Percentiles rank a stretch among this genome's conserved stretches.
Evolutionary conservation across 805 yeast genomes (phyloP).

Genomic region (Yamadazyma paraphyllophila): DNA sequence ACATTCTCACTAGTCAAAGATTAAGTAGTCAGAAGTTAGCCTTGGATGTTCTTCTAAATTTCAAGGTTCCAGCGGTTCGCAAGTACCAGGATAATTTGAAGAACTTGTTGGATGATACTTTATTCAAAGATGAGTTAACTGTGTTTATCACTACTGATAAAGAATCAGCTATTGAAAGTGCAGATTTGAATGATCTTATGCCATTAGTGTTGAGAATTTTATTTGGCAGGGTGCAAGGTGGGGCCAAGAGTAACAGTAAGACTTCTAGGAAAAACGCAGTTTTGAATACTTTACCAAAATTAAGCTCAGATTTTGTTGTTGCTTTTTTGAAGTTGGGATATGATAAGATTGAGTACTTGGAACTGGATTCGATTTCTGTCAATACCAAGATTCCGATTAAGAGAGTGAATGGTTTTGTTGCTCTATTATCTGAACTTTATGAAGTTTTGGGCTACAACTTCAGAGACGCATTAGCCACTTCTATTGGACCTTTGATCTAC

Average conservation of each 20-base stretch:
- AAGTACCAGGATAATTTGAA: slow-evolving; percentile 72
- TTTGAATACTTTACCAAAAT: slow-evolving; percentile 57
- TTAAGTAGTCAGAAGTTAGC: slow-evolving; percentile 70
- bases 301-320: slow-evolving; percentile 49
- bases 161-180: slow-evolving; percentile 55
- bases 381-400: slow-evolving; percentile 38
- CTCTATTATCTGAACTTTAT: slow-evolving; percentile 55
- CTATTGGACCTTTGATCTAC: slow-evolving; percentile 58
- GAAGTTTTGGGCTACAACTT: slow-evolving; percentile 59
- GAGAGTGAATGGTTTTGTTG: slow-evolving; percentile 62
- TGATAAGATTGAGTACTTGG: slow-evolving; percentile 47
- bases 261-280: slow-evolving; percentile 72
- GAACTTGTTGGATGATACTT: slow-evolving; percentile 75
- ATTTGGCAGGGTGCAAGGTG: slow-evolving; percentile 80
- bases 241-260: slow-evolving; percentile 66
- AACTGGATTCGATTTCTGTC: slow-evolving; percentile 12
- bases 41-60: slow-evolving; percentile 63
- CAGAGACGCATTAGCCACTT: slow-evolving; percentile 45
- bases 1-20: slow-evolving; percentile 59
- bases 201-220: slow-evolving; percentile 74
- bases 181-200: slow-evolving; percentile 60
- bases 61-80: slow-evolving; percentile 53
- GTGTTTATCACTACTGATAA: slow-evolving; percentile 51
- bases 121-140: slow-evolving; percentile 82
- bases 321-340: slow-evolving; percentile 64